These are phyloP conservation scores for Lodderomyces oxycetoniae DNA, from an alignment of 1,139 yeast species.

Conservation along the genomic window DNA sequence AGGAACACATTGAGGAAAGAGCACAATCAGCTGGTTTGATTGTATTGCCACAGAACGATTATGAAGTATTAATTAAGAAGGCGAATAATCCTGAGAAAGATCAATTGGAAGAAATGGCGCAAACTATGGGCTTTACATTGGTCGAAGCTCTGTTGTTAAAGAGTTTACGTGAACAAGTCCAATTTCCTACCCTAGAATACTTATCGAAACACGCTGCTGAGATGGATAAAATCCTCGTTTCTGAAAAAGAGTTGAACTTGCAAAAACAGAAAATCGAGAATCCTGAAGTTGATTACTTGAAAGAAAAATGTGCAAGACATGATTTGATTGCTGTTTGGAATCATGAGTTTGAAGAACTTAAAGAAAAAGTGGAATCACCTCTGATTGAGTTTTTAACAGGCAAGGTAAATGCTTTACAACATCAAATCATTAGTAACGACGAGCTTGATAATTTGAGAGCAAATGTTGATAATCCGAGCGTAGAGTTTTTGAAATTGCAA, in stretches of 20 bases:
- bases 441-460: conserved; percentile 16
- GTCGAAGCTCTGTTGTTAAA: conserved; percentile 16
- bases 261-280: conserved; percentile 13
- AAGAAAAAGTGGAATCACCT: conserved; percentile 16
- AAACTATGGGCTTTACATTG: conserved; percentile 14
- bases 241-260: conserved; percentile 16
- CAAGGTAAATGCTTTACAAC: conserved; percentile 12
- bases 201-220: conserved; percentile 12
- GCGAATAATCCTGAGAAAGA: conserved; percentile 24
- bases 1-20: conserved; percentile 30
- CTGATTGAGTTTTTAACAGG: conserved; percentile 17
- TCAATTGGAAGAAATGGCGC: conserved; percentile 16
- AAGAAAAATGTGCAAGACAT: conserved; percentile 14
- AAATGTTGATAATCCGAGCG: conserved; percentile 21
- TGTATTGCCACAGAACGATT: conserved; percentile 26
- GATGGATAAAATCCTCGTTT: conserved; percentile 14
- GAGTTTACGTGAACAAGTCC: conserved; percentile 16
- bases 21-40: conserved; percentile 31
- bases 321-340: conserved; percentile 8
- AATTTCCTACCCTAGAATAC: conserved; percentile 22
- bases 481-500: conserved; percentile 20
- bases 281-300: conserved; percentile 21
- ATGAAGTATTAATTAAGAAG: conserved; percentile 15
- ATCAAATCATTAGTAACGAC: conserved; percentile 15
- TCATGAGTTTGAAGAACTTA: conserved; percentile 6